phyloP scores from a whole-genome alignment of 2,329 filamentous ascomycete genomes.

The Colletotrichum sp. region DNA sequence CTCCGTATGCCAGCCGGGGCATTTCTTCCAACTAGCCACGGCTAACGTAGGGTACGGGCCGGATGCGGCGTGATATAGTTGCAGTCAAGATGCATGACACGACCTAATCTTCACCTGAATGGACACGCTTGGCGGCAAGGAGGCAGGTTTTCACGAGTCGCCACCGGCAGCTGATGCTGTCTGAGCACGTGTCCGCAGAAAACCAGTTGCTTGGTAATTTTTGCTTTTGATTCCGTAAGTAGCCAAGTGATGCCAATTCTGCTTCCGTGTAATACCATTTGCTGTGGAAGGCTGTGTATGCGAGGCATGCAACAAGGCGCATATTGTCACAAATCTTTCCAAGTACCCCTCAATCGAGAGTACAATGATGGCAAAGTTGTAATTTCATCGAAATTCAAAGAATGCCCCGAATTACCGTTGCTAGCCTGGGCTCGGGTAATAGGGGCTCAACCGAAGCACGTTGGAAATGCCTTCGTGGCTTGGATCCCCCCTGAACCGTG shows the following conservation, averaged over 20 bases:
- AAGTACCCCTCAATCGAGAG: background rate
- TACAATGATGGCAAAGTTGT: background rate
- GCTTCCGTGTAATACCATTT: background rate
- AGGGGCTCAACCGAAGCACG: background rate
- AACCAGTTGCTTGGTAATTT: background rate
- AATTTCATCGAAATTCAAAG: background rate
- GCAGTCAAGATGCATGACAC: background rate
- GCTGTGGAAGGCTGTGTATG: background rate
- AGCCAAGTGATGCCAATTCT: background rate
- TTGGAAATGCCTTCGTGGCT: background rate
- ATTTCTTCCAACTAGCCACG: background rate
- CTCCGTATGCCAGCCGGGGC: background rate
- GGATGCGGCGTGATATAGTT: background rate
- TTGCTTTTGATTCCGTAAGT: background rate
- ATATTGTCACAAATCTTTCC: background rate
- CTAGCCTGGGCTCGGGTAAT: background rate
- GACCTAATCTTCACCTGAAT: background rate
- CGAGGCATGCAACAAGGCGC: background rate
- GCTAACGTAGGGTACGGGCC: background rate
- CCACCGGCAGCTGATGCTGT: background rate
- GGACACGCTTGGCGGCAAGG: background rate
- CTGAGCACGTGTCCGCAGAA: background rate
- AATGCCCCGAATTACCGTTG: background rate
- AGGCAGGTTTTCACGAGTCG: background rate
- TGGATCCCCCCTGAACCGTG: background rate